Conservation (phyloP, 768 basidiomycete genomes). For the Lactarius tabidus region DNA sequence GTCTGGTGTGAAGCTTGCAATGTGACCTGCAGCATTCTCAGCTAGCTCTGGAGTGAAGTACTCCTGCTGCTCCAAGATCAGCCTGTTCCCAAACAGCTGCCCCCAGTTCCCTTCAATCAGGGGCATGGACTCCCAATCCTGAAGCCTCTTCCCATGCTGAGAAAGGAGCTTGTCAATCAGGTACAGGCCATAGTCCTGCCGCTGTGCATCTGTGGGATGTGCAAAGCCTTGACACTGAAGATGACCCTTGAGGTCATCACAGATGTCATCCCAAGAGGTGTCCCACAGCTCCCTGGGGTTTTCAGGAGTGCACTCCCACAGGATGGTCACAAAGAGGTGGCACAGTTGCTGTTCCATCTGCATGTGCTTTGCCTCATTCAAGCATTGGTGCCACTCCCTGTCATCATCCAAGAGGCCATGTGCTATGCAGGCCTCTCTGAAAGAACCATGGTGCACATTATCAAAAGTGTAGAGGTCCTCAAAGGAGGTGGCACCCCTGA, state of each 20-base stretch:
- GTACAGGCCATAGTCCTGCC: slow-evolving; percentile 42
- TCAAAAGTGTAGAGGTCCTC: slow-evolving; percentile 28
- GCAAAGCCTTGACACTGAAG: slow-evolving; percentile 21
- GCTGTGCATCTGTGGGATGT: slow-evolving; percentile 32
- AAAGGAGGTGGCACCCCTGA: slow-evolving; percentile 35
- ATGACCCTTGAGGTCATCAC: slow-evolving; percentile 37
- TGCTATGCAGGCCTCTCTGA: slow-evolving; percentile 40
- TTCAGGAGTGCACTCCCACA: slow-evolving; percentile 31
- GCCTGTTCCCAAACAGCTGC: slow-evolving; percentile 25
- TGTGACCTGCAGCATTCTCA: neutral
- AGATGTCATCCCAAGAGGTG: slow-evolving; percentile 35
- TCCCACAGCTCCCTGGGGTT: slow-evolving; percentile 40
- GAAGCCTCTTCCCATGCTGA: slow-evolving; percentile 28
- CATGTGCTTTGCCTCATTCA: slow-evolving; percentile 40
- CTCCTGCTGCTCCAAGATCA: slow-evolving; percentile 34
- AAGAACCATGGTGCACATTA: slow-evolving; percentile 30
- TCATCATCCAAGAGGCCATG: slow-evolving; percentile 43
- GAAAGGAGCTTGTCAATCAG: slow-evolving; percentile 35
- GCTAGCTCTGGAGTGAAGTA: slow-evolving; percentile 27
- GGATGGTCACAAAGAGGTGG: slow-evolving; percentile 39
- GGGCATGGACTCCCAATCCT: slow-evolving; percentile 35
- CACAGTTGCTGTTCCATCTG: slow-evolving; percentile 37
- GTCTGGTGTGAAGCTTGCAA: slow-evolving; percentile 20
- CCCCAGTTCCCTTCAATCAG: slow-evolving; percentile 30
- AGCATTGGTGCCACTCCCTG: slow-evolving; percentile 39